Base-by-base conservation (phyloP, 768 basidiomycete species). In the Kwoniella bestiolae region DNA sequence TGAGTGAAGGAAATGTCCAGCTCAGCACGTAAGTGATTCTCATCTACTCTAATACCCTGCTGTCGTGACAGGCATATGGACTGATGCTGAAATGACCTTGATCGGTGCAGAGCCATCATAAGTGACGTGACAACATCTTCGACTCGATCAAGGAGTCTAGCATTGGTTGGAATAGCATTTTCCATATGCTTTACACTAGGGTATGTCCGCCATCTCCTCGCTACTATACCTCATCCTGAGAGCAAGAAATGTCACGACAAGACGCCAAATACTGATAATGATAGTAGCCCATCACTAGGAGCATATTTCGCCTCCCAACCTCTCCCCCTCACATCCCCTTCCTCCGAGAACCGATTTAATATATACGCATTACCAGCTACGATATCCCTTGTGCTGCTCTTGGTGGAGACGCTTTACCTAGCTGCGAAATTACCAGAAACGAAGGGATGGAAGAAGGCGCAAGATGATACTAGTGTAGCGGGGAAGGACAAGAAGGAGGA, bases 1-100 rank as follows among this genome's bases (percentile, higher is more conserved):
- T 97, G 8, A 92, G 91, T 74, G 95, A 99, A 83, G 95, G 95
- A 49, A 99, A 99, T 76, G 95, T 98, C 11, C 95, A 99, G 78
- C 84, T 99, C 49, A 90, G 91, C 50, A 94, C 94, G 93, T 93
- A 76, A 71, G 90, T 85, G 26, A n/a, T 25, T 7, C 18, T 67
- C 12, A 12, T 31, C 12, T 11, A 50, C 26, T 12, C n/a, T 11
- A n/a, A 47, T 41, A n/a, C n/a, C n/a, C n/a, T n/a, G n/a, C 38
- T 47, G 46, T n/a, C n/a, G 23, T n/a, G 3, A 46, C 34, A 50
- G 5, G 26, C 25, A 18, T 28, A 28, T 59, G 21, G 6, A 35
- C 5, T n/a, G 25, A 38, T 7, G 12, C 47, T 16, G 12, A 56
- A n/a, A 9, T 21, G 4, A 41, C 7, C 26, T 18, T 64, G 44